These are phyloP conservation scores for Colletotrichum sojae DNA, from an alignment of 2,329 filamentous ascomycete genomes.

Conservation along the genomic window DNA sequence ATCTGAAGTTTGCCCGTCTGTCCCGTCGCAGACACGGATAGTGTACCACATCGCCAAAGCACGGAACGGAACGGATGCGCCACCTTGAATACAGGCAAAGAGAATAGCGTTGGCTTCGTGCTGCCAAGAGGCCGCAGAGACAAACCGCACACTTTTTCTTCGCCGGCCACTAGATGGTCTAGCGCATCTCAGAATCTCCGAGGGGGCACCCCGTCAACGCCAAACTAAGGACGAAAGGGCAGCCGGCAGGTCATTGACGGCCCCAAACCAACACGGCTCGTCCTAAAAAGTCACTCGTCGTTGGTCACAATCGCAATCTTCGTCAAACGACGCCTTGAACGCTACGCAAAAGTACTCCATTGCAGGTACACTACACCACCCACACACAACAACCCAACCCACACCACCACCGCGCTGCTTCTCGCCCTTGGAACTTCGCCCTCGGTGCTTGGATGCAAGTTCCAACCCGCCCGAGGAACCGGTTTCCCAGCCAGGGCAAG, in stretches of 20 bases:
- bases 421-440: background rate
- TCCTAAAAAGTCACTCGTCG: background rate
- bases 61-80: too few species aligned
- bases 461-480: constrained; percentile 37
- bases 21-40: background rate
- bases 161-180: constrained; percentile 27
- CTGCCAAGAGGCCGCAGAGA: constrained; percentile 21
- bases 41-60: too few species aligned
- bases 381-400: too few species aligned
- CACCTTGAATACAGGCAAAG: too few species aligned
- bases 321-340: too few species aligned
- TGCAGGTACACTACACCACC: too few species aligned
- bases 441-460: background rate
- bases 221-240: constrained; percentile 21
- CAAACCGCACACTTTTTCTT: constrained; percentile 33
- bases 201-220: constrained; percentile 29
- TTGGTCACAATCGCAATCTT: too few species aligned
- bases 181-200: constrained; percentile 36
- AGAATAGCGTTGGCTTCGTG: background rate
- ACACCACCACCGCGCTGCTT: too few species aligned
- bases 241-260: constrained; percentile 12
- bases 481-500: constrained; percentile 37
- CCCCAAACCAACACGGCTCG: constrained; percentile 5
- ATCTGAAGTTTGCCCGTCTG: constrained; percentile 27
- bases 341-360: too few species aligned